These are phyloP conservation scores for Colletotrichum sp. DNA, from an alignment of 2,329 filamentous ascomycete genomes.

Conservation along the genomic window DNA sequence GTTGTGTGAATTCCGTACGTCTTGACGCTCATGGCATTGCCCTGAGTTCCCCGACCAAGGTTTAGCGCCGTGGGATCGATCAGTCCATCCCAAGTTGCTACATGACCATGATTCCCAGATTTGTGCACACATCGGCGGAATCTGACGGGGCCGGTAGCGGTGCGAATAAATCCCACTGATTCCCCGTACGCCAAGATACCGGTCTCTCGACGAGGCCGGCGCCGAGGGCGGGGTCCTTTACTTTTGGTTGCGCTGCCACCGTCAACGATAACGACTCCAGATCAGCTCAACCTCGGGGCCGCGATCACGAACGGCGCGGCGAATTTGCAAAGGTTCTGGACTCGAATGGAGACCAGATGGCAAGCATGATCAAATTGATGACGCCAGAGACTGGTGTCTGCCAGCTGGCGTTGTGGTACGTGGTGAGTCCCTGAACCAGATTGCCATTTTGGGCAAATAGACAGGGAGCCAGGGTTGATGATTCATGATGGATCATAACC, in stretches of 20 bases:
- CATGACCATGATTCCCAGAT: not conserved
- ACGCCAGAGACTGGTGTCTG: not conserved
- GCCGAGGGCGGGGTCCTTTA: constrained; percentile 7
- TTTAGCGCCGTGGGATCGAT: not conserved
- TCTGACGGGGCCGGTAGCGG: not conserved
- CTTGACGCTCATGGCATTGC: not conserved
- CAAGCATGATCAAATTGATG: constrained; percentile 14
- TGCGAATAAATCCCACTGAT: not conserved
- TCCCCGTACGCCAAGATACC: not conserved
- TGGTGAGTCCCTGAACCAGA: constrained; percentile 3
- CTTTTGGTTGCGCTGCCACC: not conserved
- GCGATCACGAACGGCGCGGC: not conserved
- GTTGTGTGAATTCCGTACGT: not conserved
- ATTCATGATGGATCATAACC: constrained; percentile 7
- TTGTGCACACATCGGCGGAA: constrained; percentile 1
- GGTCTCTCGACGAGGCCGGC: constrained; percentile 7
- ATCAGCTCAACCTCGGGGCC: not conserved
- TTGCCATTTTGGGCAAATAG: not conserved
- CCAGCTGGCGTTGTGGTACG: not conserved
- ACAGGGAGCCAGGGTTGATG: constrained; percentile 18
- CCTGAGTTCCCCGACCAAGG: not conserved
- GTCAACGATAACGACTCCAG: not conserved
- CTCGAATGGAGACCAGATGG: not conserved
- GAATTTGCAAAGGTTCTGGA: not conserved
- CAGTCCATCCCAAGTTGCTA: not conserved